These are phyloP conservation scores for Coniochaeta ligniaria DNA, from an alignment of 2,329 filamentous ascomycete genomes.

Conservation along the genomic window DNA sequence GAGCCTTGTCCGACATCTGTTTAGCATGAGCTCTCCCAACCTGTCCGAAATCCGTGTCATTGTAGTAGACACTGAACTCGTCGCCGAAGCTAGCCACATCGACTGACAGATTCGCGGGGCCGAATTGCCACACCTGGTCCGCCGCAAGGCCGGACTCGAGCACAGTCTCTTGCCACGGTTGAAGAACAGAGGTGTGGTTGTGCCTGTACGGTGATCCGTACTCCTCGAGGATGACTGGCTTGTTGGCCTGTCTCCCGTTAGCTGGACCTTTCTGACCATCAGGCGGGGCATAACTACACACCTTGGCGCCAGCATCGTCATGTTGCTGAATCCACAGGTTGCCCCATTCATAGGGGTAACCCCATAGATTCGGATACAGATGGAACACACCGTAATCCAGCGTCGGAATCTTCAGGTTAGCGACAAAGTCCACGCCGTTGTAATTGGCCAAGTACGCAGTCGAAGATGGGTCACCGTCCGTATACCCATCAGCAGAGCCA, in stretches of 20 bases:
- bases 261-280: neutral
- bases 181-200: slow-evolving; percentile 7
- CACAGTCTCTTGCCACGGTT: slow-evolving; percentile 10
- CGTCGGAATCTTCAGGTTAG: slow-evolving; percentile 26
- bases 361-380: slow-evolving; percentile 22
- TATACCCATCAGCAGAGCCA: neutral
- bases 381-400: slow-evolving; percentile 40
- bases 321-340: slow-evolving; percentile 1
- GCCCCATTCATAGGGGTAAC: slow-evolving; percentile 1
- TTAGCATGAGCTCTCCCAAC: slow-evolving; percentile 5
- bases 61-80: slow-evolving; percentile 7
- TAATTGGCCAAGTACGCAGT: slow-evolving; percentile 16
- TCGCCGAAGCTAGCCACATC: slow-evolving; percentile 4
- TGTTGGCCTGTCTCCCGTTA: neutral
- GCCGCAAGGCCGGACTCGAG: slow-evolving; percentile 6
- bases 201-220: slow-evolving; percentile 7
- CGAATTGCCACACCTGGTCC: slow-evolving; percentile 11
- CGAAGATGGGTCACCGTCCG: slow-evolving; percentile 12
- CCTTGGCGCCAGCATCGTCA: neutral
- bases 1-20: neutral
- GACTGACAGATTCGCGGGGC: slow-evolving; percentile 4
- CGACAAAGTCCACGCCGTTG: slow-evolving; percentile 17
- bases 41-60: slow-evolving; percentile 6
- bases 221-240: slow-evolving; percentile 9
- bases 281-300: neutral